Evolutionary conservation across 305 asterid species (phyloP).

Genomic region (Fraxinus dipetala): DNA sequence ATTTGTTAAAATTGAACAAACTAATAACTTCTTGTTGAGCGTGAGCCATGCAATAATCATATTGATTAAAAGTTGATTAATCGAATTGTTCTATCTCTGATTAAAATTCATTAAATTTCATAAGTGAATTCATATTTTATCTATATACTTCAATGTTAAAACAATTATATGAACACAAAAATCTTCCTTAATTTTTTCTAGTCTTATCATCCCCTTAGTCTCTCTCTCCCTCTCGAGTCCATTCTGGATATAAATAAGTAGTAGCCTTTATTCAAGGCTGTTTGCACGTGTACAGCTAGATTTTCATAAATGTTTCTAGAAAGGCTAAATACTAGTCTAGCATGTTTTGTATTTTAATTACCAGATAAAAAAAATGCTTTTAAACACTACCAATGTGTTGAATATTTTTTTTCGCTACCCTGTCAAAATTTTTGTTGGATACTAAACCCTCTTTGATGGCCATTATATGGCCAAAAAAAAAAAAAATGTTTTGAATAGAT

Average conservation of each 20-base stretch:
- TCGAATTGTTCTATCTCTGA: neutral
- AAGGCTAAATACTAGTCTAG: neutral
- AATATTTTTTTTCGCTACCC: neutral
- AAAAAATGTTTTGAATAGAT: too few species aligned
- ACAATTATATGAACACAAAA: too few species aligned
- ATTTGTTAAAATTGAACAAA: too few species aligned
- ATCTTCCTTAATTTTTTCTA: too few species aligned
- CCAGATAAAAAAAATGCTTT: neutral
- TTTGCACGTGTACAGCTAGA: neutral
- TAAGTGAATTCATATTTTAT: too few species aligned
- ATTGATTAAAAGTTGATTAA: neutral
- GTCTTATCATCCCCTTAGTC: too few species aligned
- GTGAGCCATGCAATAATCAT: neutral
- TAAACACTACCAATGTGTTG: neutral
- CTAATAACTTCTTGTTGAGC: too few species aligned
- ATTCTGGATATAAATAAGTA: neutral
- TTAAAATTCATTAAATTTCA: neutral
- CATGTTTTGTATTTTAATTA: neutral
- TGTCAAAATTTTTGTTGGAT: neutral
- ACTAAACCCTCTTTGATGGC: neutral
- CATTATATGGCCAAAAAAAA: too few species aligned
- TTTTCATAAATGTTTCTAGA: neutral
- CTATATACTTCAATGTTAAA: neutral
- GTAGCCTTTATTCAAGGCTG: neutral
- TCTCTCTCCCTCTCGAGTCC: neutral